phyloP scores from a whole-genome alignment of 495 filamentous ascomycete species.

The Penicillium salamii region DNA sequence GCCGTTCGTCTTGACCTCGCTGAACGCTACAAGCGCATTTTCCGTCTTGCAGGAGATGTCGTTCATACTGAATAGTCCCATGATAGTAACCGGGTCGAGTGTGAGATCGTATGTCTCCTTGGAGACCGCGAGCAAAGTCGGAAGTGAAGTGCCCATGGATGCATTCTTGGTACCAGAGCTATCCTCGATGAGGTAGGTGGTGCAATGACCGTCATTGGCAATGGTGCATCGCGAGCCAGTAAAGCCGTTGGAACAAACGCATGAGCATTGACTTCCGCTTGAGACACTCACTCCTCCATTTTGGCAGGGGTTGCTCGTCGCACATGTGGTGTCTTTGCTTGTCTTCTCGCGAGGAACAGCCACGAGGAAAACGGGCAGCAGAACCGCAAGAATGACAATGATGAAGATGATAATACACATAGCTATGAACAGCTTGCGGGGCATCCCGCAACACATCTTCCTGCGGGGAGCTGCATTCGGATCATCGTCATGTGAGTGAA shows the following conservation, averaged over 20 bases:
- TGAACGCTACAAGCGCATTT: conserved; percentile 84
- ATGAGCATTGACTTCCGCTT: conserved; percentile 66
- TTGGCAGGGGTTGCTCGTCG: conserved; percentile 55
- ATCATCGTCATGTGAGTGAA: conserved; percentile 21
- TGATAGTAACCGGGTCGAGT: conserved; percentile 60
- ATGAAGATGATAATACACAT: conserved; percentile 66
- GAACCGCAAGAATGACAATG: conserved; percentile 79
- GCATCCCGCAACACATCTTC: conserved; percentile 74
- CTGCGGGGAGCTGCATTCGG: conserved; percentile 14
- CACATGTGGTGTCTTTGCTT: conserved; percentile 44
- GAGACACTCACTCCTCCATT: conserved; percentile 80
- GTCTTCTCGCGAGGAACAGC: conserved; percentile 61
- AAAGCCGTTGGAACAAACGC: conserved; percentile 83
- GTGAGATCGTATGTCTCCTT: conserved; percentile 70
- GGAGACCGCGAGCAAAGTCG: conserved; percentile 63
- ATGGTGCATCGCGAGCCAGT: conserved; percentile 72
- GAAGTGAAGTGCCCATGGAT: conserved; percentile 76
- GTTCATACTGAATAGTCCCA: conserved; percentile 71
- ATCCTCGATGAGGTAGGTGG: conserved; percentile 58
- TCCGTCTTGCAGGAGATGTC: conserved; percentile 75
- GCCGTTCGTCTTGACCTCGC: conserved; percentile 36
- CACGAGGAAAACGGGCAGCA: conserved; percentile 82
- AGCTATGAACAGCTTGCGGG: conserved; percentile 73
- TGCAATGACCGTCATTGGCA: conserved; percentile 63
- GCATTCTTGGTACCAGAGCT: conserved; percentile 56